A percentile compares a stretch with the other conserved stretches of the same genome.
These are phyloP conservation scores for Exophiala aquamarina DNA, from an alignment of 2,329 filamentous ascomycete species.

Conservation along the genomic window DNA sequence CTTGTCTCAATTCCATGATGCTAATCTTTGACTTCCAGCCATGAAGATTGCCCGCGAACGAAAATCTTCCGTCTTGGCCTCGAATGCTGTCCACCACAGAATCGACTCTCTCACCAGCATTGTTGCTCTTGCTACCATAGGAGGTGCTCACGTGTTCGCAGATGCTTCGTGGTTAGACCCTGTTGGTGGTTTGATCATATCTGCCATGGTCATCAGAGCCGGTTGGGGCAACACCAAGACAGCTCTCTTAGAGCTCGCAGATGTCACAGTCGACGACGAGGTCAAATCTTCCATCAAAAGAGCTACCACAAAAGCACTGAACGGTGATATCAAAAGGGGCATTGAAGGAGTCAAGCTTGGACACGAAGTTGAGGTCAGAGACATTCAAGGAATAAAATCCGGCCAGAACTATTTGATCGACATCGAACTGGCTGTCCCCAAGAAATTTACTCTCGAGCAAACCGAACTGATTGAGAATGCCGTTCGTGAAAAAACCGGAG, in stretches of 20 bases:
- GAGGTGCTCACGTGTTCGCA: conserved; percentile 81
- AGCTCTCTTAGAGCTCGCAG: conserved; percentile 84
- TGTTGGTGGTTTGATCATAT: conserved; percentile 88
- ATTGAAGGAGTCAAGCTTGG: conserved; percentile 48
- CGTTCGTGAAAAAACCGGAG: conserved; percentile 70
- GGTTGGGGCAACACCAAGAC: conserved; percentile 82
- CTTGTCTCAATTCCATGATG: conserved; percentile 5
- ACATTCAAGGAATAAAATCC: conserved; percentile 87
- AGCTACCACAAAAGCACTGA: conserved; percentile 62
- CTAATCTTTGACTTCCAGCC: conserved; percentile 50
- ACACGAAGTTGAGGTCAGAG: conserved; percentile 67
- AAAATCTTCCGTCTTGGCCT: conserved; percentile 92
- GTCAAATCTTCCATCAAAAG: conserved; percentile 70
- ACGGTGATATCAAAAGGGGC: conserved; percentile 33
- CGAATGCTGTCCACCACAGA: conserved; percentile 94
- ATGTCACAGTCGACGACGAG: conserved; percentile 83
- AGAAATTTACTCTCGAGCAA: conserved; percentile 71
- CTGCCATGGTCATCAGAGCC: conserved; percentile 86
- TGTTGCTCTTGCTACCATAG: conserved; percentile 84
- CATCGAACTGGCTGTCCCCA: conserved; percentile 78
- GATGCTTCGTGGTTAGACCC: conserved; percentile 92
- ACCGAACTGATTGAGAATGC: conserved; percentile 68
- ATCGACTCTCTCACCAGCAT: conserved; percentile 94
- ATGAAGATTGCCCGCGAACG: conserved; percentile 95
- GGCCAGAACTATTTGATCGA: conserved; percentile 96